Base-by-base conservation (phyloP, 2,329 filamentous ascomycete species). In the Neofusicoccum sp. region DNA sequence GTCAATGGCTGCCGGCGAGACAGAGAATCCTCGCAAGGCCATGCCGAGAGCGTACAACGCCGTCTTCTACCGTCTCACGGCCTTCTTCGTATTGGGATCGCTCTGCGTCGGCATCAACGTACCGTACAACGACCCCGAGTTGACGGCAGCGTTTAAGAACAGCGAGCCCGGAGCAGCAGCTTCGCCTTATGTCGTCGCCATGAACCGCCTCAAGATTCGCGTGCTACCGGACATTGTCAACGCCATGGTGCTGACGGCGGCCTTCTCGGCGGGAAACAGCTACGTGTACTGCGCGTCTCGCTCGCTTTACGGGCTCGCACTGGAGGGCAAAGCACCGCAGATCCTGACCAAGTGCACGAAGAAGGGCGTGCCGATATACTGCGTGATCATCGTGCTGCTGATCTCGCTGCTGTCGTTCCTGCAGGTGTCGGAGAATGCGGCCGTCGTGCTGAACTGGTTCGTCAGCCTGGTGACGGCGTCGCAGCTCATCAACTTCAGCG, bases 261-360 rank as follows among this genome's bases (percentile, higher is more conserved):
- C 93, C 5, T 86, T 92, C 69, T 91, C 89, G 0, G 90, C 91
- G 5, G 91, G 89, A 64, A 92, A 90, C 77, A 90, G 89, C 14
- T 91, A 91, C 77, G 83, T 93, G 64, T 90, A 90, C 75, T 87
- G 85, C 1, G 87, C 88, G 56, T 88, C 86, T 47, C 86, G 90
- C 70, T 85, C 91, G 16, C 79, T 93, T 8, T 88, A 89, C 71
- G 87, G 87, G 63, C 84, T 93, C 71, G 84, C 81, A 0, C 74
- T 80, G 61, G 77, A 81, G 63, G 70, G 75, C 9, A 78, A 76
- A 61, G 81, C 79, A 0, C 81, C 81, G 6, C 69, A 66, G 1
- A 74, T 78, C 65, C 75, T 83, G 65, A 73, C 72, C 61, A 71
- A 69, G 52, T 79, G 79, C 1, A 77, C 74, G 11, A 77, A 74